phyloP scores from a whole-genome alignment of 305 asterid species.

The Fraxinus ornus region DNA sequence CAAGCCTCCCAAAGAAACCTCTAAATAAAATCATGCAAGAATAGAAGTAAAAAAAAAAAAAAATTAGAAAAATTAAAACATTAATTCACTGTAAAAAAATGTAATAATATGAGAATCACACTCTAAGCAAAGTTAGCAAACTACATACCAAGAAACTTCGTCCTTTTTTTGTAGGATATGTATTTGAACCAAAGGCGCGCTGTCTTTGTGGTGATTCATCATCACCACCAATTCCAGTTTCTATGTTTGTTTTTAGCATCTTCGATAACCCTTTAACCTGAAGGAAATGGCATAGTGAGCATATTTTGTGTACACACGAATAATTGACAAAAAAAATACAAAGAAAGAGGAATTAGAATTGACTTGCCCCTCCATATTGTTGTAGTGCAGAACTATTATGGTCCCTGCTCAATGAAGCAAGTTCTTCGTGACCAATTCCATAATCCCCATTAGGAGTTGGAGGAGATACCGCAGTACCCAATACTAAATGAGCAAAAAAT shows the following conservation, averaged over 20 bases:
- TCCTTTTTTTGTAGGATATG: constrained; percentile 88
- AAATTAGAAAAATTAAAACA: background rate
- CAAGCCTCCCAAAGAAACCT: constrained; percentile 93
- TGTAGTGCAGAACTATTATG: constrained; percentile 63
- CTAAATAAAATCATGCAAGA: constrained; percentile 37
- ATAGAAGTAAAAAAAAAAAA: background rate
- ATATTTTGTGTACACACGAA: background rate
- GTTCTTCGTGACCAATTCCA: constrained; percentile 70
- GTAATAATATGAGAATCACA: constrained; percentile 10
- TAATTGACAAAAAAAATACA: constrained; percentile 5
- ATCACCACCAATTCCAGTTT: constrained; percentile 51
- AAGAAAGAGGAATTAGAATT: constrained; percentile 12
- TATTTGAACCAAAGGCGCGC: constrained; percentile 75
- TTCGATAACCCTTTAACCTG: constrained; percentile 73
- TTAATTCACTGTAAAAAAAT: background rate
- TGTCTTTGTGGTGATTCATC: constrained; percentile 57
- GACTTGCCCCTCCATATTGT: constrained; percentile 83
- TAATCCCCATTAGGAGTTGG: constrained; percentile 63
- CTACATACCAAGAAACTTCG: constrained; percentile 66
- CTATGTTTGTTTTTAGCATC: constrained; percentile 50
- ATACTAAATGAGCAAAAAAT: constrained; percentile 43
- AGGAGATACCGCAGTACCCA: constrained; percentile 65
- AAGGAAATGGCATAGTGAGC: constrained; percentile 18
- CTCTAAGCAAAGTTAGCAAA: constrained; percentile 1
- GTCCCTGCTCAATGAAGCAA: constrained; percentile 72